Conservation (phyloP, 225 moss, liverwort and hornwort genomes). For the Anthoceros angustus region DNA sequence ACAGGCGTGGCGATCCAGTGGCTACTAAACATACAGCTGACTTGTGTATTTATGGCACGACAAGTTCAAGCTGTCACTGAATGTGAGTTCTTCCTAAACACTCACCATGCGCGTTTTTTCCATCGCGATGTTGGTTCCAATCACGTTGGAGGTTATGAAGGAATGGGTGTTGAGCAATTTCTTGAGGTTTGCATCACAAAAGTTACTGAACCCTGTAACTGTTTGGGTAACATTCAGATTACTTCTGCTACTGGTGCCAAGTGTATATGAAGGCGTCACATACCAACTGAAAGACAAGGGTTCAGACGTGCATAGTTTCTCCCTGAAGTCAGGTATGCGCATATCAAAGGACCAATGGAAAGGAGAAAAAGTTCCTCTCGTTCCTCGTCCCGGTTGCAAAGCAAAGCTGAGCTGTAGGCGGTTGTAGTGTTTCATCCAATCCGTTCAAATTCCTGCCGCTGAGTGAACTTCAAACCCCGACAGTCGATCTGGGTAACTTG, state of each 20-base stretch:
- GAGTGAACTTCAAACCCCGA: no score
- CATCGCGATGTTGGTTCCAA: background rate
- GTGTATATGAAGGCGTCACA: background rate
- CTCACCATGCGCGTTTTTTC: background rate
- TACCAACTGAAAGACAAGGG: background rate
- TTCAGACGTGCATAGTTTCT: background rate
- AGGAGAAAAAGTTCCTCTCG: no score
- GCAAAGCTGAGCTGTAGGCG: no score
- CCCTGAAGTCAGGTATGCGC: no score
- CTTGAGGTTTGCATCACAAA: constrained; percentile 13
- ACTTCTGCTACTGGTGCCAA: constrained; percentile 9
- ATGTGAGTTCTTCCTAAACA: constrained; percentile 13
- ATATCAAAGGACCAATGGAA: background rate
- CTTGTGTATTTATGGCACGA: constrained; percentile 13
- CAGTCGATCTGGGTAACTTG: no score
- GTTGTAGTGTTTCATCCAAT: no score
- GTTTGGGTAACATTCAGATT: constrained; percentile 13
- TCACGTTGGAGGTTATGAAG: background rate
- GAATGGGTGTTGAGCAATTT: background rate
- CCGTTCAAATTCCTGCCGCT: no score
- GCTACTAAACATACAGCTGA: constrained; percentile 10
- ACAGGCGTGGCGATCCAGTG: constrained; percentile 15
- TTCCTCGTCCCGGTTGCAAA: no score
- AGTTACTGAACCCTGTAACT: constrained; percentile 16
- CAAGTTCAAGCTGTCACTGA: constrained; percentile 12